Evolutionary conservation across 805 yeast species (phyloP).

Genomic region (Metschnikowia colocasiae): DNA sequence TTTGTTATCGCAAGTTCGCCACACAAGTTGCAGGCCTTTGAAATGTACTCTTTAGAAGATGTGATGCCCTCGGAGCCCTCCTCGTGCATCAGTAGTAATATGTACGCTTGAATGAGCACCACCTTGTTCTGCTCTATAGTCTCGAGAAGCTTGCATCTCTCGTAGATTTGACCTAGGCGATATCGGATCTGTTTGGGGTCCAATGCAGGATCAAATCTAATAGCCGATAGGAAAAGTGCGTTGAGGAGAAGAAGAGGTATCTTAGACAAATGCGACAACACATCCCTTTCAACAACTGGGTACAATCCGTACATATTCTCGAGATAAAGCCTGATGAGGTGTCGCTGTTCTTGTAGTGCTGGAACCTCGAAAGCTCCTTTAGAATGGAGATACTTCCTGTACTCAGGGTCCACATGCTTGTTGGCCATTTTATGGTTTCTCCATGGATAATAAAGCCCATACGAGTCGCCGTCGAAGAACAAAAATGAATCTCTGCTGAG

Average conservation of each 20-base stretch:
- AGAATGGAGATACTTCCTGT: neutral
- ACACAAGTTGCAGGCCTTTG: conserved; percentile 5
- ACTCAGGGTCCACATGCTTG: conserved; percentile 1
- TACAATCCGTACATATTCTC: neutral
- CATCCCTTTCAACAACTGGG: conserved; percentile 5
- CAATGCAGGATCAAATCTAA: neutral
- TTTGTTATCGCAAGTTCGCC: conserved; percentile 6
- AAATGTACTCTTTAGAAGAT: conserved; percentile 4
- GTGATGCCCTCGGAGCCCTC: conserved; percentile 4
- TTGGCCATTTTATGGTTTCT: neutral
- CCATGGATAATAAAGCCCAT: conserved; percentile 4
- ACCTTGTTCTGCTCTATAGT: conserved; percentile 5
- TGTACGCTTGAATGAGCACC: conserved; percentile 3
- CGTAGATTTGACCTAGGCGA: neutral
- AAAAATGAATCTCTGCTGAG: conserved; percentile 4
- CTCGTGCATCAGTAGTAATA: conserved; percentile 3
- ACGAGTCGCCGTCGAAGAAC: conserved; percentile 4
- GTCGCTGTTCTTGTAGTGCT: neutral
- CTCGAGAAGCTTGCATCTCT: conserved; percentile 3
- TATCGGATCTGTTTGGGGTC: neutral
- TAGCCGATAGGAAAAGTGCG: conserved; percentile 1
- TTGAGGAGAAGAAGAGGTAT: conserved; percentile 2
- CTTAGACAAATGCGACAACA: neutral
- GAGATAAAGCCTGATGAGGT: neutral
- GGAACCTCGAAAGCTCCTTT: conserved; percentile 5